These are phyloP conservation scores for Leucosporidium yakuticum DNA, from an alignment of 768 basidiomycete species.

Conservation along the genomic window DNA sequence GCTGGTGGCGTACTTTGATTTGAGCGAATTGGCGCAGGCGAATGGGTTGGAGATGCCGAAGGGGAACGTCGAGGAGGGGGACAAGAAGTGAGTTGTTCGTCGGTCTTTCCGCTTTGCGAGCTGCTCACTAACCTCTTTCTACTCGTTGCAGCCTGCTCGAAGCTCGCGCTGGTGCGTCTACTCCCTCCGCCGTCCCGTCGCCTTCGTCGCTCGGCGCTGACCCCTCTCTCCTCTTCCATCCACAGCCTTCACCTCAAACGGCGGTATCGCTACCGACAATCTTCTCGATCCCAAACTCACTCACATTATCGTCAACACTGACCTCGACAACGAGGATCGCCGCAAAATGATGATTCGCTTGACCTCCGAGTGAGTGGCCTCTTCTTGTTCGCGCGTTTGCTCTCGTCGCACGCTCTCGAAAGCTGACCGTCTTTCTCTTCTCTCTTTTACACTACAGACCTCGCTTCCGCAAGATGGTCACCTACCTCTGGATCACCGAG, in stretches of 20 bases:
- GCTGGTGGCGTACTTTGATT: conserved; percentile 62
- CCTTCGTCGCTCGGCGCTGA: neutral
- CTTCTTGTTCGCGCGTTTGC: neutral
- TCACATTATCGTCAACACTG: conserved; percentile 70
- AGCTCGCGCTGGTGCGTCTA: conserved; percentile 1
- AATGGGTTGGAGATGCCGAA: conserved; percentile 57
- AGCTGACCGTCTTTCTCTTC: neutral
- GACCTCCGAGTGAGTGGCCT: conserved; percentile 3
- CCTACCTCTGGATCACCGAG: conserved; percentile 16
- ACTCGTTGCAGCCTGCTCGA: neutral
- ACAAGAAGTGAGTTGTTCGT: conserved; percentile 32
- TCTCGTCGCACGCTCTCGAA: too few relatives aligned
- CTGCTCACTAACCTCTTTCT: neutral
- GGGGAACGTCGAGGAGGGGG: conserved; percentile 45
- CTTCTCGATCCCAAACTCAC: conserved; percentile 74
- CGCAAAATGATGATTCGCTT: neutral
- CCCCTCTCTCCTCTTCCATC: neutral
- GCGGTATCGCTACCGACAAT: conserved; percentile 60
- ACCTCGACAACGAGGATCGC: conserved; percentile 54
- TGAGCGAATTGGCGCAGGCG: conserved; percentile 62
- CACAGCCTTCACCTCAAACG: conserved; percentile 53
- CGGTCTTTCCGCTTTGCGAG: neutral
- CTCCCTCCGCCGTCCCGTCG: neutral
- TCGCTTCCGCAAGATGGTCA: conserved; percentile 22
- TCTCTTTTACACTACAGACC: conserved; percentile 9